Base-by-base conservation (phyloP, 345 rosid species). In the Brassica incana region DNA sequence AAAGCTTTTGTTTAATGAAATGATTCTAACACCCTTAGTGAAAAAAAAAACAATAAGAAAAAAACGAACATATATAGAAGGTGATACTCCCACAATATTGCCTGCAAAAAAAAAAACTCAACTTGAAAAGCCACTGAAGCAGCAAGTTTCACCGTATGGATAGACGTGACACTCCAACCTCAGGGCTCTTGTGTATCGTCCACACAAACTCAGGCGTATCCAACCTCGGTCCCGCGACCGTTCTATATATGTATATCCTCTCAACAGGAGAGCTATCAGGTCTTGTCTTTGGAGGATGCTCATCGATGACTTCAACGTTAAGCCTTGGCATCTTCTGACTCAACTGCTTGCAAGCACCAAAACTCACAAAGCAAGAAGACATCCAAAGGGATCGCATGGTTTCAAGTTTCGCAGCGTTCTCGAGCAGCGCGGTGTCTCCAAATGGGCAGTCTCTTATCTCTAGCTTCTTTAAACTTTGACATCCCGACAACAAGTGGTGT, bases 361-460 rank as follows among this genome's bases (percentile, higher is more conserved):
- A 54, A 16, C 60, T 54, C 8, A 54, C 60, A 54, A 54, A 54
- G 60, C 60, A 54, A 54, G 60, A 54, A 15, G 60, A 54, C 60
- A 54, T 54, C 60, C 60, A 54, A 54, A 54, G 60, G 60, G 60
- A 54, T 54, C 60, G 60, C 60, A 54, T 54, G 60, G 60, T 54
- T 54, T 54, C 60, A 15, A 54, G 60, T 54, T 54, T 54, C 2
- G 60, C 60, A 2, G 60, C 60, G 60, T 54, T 54, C 60, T 54
- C 60, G 23, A 54, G 60, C 25, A 54, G 25, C 60, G 60, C 60
- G 1, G 60, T 54, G 25, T 54, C 60, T 16, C 60, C 60, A 54
- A 54, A 54, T 6, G 60, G 60, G 10, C 60, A 54, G 6, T 54
- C 60, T 2, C 60, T 54, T 54, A 54, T 54, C 60, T 54, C 60